Base-by-base conservation (phyloP, 371 early-diverging fungal species). In the Zychaea mexicana region DNA sequence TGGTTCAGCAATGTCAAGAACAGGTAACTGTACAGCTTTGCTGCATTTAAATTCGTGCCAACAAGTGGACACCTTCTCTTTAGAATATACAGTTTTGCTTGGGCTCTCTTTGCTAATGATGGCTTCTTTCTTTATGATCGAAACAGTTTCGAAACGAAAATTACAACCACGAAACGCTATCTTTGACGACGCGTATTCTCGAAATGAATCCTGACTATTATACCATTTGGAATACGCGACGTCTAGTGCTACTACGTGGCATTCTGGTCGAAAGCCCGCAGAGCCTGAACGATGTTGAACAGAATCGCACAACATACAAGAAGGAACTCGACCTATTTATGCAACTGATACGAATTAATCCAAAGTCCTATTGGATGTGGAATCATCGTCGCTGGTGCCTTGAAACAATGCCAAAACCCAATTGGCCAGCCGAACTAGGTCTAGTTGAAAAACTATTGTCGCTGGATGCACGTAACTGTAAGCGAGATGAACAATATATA, bases 341-440 rank as follows among this genome's bases (percentile, higher is more conserved):
- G 74, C 85, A 85, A 33, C 71, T 88, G 24, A 82, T 92, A 26
- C 74, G 68, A 55, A 83, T 82, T 47, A 89, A 91, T 64, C 93
- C 94, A 22, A 96, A 96, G 73, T 93, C 93, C 12, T 96, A 96
- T 72, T 96, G 93, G 90, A 85, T 94, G 65, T 98, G 96, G 94
- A 94, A 94, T 73, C 98, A 98, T 78, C 89, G 98, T 10, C 72
- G 89, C 32, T 98, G 97, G 97, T 85, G 88, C 31, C 82, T 97
- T 36, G 81, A 86, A 27, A 76, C 81, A 26, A 89, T 93, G 86
- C 90, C 92, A 4, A 60, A 72, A 3, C 91, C 93, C 4, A 74
- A 84, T 52, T 96, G 96, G 96, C 64, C 82, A n/a, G 77, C 74
- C 1, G 98, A 98, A 70, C 73, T 96, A 28, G 77, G 67, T 21